Evolutionary conservation across 148 eudicot genomes (phyloP).

Genomic region (Chenopodium berlandieri): DNA sequence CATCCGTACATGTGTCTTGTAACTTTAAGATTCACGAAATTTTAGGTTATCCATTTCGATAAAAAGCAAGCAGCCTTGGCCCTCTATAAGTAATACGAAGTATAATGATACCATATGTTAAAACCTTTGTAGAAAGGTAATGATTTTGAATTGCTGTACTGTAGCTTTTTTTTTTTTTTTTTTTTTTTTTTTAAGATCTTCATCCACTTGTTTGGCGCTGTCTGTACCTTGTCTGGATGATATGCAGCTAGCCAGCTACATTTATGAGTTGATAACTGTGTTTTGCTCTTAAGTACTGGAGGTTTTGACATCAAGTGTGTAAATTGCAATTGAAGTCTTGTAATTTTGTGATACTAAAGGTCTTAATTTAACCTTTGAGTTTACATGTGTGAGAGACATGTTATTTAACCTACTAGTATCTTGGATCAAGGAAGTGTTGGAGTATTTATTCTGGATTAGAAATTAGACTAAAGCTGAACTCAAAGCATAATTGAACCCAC

Average conservation of each 20-base stretch:
- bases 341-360: not conserved
- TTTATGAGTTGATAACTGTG: not conserved
- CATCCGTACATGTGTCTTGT: not conserved
- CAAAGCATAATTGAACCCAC: not conserved
- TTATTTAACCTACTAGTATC: not conserved
- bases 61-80: too few relatives aligned
- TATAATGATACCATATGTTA: too few relatives aligned
- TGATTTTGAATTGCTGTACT: not conserved
- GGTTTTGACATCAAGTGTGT: not conserved
- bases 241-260: not conserved
- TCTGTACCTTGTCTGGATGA: not conserved
- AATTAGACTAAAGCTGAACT: not conserved
- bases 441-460: not conserved
- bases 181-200: not conserved
- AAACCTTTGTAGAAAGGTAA: too few relatives aligned
- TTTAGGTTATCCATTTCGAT: not conserved
- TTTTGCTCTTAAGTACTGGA: not conserved
- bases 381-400: conserved; percentile 11
- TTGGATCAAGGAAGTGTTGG: not conserved
- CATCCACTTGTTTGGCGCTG: too few relatives aligned
- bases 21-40: not conserved
- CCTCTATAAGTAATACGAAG: too few relatives aligned
- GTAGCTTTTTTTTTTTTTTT: not conserved
- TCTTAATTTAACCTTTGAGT: not conserved
- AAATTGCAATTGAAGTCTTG: not conserved